Conservation (phyloP, 1,139 yeast species). For the Pichia sp. region DNA sequence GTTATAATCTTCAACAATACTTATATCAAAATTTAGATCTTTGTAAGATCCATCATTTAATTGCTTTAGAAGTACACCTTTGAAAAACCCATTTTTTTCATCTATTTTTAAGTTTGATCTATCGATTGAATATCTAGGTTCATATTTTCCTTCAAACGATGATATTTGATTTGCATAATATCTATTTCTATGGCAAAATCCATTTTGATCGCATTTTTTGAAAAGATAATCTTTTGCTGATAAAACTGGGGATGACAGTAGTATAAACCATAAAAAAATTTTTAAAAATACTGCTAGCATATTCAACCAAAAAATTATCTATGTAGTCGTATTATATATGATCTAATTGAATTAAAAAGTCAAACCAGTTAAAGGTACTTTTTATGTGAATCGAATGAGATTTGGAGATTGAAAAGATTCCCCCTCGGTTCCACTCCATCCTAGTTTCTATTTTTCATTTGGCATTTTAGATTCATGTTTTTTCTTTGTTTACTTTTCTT, state of each 20-base stretch:
- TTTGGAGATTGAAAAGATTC: neutral
- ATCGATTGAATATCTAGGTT: slow-evolving; percentile 52
- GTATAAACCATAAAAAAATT: neutral
- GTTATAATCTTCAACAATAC: slow-evolving; percentile 47
- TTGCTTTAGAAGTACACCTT: slow-evolving; percentile 44
- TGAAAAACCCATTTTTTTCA: slow-evolving; percentile 26
- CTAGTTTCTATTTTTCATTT: neutral
- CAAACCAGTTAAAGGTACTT: neutral
- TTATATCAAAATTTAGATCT: slow-evolving; percentile 50
- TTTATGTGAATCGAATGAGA: too few species aligned
- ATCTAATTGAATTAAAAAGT: neutral
- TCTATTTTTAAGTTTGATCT: slow-evolving; percentile 32
- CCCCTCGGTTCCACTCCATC: neutral
- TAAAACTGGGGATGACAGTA: slow-evolving; percentile 8
- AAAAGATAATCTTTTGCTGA: slow-evolving; percentile 69
- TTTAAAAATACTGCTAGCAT: neutral
- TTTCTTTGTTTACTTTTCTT: neutral
- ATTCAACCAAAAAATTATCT: neutral
- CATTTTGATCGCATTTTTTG: slow-evolving; percentile 74
- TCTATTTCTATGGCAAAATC: slow-evolving; percentile 80
- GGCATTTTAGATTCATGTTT: neutral
- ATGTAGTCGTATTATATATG: neutral
- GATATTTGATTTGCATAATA: slow-evolving; percentile 53
- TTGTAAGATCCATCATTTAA: slow-evolving; percentile 28
- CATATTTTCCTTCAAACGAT: slow-evolving; percentile 27